These are phyloP conservation scores for Hyaloscypha bicolor DNA, from an alignment of 495 filamentous ascomycete genomes.

Conservation along the genomic window DNA sequence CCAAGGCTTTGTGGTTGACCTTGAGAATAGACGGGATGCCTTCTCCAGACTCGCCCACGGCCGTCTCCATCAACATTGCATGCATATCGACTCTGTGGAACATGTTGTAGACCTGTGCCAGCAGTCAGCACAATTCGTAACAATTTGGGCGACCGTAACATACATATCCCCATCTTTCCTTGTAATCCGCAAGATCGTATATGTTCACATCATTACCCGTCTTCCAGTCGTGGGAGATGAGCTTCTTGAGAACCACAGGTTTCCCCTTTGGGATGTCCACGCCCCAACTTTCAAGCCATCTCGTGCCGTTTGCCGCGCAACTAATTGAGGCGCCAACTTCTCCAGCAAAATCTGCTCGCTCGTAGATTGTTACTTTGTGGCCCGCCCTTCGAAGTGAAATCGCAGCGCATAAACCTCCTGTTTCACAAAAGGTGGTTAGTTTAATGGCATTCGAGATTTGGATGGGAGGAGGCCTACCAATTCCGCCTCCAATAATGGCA, in stretches of 20 bases:
- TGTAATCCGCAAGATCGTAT: constrained; percentile 44
- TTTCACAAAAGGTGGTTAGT: constrained; percentile 1
- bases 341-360: constrained; percentile 52
- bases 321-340: constrained; percentile 63
- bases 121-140: neutral
- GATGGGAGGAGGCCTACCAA: constrained; percentile 9
- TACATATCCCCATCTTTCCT: constrained; percentile 48
- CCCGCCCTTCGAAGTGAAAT: constrained; percentile 54
- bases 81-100: constrained; percentile 61
- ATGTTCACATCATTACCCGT: constrained; percentile 42
- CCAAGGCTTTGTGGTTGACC: constrained; percentile 53
- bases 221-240: constrained; percentile 45
- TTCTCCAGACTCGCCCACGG: constrained; percentile 44
- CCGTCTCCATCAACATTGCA: constrained; percentile 52
- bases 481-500: constrained; percentile 30
- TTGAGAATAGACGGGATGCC: constrained; percentile 44
- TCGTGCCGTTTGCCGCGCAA: constrained; percentile 57
- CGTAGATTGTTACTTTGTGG: constrained; percentile 57
- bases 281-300: constrained; percentile 50
- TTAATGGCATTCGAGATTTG: neutral
- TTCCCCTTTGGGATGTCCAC: constrained; percentile 36
- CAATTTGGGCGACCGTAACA: constrained; percentile 11
- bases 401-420: constrained; percentile 57
- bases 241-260: constrained; percentile 39
- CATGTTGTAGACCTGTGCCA: constrained; percentile 49